Conservation (phyloP, 129 eudicot genomes). For the Arctium lappa region DNA sequence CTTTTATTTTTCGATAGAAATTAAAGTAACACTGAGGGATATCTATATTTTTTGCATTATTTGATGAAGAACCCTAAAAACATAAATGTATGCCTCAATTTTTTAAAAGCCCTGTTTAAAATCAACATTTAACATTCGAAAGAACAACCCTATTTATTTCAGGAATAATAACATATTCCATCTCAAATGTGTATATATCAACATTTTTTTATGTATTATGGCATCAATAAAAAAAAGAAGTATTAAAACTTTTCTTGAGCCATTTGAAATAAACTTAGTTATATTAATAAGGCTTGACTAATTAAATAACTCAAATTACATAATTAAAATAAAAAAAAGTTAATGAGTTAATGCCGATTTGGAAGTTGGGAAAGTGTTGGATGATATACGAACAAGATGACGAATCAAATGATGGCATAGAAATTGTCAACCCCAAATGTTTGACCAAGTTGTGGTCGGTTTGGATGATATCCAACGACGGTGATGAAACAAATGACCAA, state of each 20-base stretch:
- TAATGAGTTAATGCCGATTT: slow-evolving; percentile 14
- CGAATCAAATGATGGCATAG: slow-evolving; percentile 28
- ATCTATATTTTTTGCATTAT: no score
- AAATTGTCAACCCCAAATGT: slow-evolving; percentile 32
- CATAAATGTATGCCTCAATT: no score
- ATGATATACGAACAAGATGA: slow-evolving; percentile 20
- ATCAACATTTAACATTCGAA: no score
- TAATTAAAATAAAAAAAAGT: background rate
- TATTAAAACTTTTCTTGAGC: background rate
- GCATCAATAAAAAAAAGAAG: background rate
- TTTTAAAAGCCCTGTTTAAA: no score
- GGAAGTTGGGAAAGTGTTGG: slow-evolving; percentile 6
- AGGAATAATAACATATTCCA: background rate
- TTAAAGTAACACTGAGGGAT: no score
- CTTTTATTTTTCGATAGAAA: no score
- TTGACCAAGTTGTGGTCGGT: slow-evolving; percentile 28
- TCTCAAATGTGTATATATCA: no score
- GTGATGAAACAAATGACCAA: slow-evolving; percentile 6
- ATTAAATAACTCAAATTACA: background rate
- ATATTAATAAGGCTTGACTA: background rate
- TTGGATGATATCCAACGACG: slow-evolving; percentile 20
- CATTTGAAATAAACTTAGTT: background rate
- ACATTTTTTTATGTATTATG: background rate
- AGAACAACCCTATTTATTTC: no score
- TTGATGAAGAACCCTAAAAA: no score